Conservation (phyloP, 2,329 filamentous ascomycete genomes). For the Fusarium tanahbumbuense region DNA sequence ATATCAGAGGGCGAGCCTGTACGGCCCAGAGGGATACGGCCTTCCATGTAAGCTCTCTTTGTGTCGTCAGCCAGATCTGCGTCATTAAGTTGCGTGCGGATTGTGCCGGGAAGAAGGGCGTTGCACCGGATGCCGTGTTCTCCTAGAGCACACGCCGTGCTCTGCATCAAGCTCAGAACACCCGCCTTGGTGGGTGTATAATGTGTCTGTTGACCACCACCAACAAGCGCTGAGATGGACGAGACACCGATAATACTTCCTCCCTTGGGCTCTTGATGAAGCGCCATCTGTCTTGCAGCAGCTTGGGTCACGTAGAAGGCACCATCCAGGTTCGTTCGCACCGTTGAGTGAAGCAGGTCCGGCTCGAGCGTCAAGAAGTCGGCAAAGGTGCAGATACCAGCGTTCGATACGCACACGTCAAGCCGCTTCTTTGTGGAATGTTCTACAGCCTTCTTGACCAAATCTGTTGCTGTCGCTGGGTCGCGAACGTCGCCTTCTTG, state of each 20-base stretch:
- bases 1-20: constrained; percentile 79
- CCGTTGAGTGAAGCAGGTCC: constrained; percentile 76
- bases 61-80: constrained; percentile 82
- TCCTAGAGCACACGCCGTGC: constrained; percentile 81
- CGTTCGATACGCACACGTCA: constrained; percentile 88
- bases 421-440: constrained; percentile 62
- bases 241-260: constrained; percentile 84
- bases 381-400: constrained; percentile 87
- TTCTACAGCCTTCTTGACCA: constrained; percentile 75
- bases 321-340: constrained; percentile 85
- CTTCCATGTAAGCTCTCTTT: constrained; percentile 87
- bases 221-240: constrained; percentile 80
- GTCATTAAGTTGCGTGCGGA: constrained; percentile 86
- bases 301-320: constrained; percentile 91
- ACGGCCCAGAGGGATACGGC: constrained; percentile 79
- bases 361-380: constrained; percentile 82
- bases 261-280: constrained; percentile 69
- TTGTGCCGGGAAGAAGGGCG: constrained; percentile 84
- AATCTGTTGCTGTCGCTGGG: constrained; percentile 74
- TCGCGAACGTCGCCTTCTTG: constrained; percentile 82
- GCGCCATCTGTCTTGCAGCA: constrained; percentile 84
- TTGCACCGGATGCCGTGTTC: constrained; percentile 83
- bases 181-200: constrained; percentile 93
- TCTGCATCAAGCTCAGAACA: constrained; percentile 84
- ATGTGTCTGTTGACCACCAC: constrained; percentile 82